Evolutionary conservation across 2,329 filamentous ascomycete genomes (phyloP).

Genomic region (Lomentospora prolificans): DNA sequence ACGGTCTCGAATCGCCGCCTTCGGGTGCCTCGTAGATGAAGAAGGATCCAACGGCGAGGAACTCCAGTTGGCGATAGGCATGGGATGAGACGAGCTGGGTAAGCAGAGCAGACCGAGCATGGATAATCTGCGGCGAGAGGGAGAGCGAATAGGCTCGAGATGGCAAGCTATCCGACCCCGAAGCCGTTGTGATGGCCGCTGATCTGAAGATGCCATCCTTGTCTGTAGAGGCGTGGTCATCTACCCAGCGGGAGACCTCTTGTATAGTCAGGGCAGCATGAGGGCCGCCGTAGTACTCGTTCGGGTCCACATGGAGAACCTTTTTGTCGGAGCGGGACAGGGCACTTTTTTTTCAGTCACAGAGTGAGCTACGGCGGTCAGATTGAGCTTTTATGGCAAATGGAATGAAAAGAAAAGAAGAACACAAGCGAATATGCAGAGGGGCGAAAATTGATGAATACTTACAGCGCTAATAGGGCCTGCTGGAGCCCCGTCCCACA

Average conservation of each 20-base stretch:
- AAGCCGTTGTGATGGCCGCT: constrained; percentile 26
- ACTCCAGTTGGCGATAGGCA: constrained; percentile 83
- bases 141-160: constrained; percentile 72
- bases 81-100: constrained; percentile 78
- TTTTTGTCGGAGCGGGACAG: constrained; percentile 88
- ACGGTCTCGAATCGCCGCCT: constrained; percentile 18
- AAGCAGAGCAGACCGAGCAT: constrained; percentile 70
- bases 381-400: constrained; percentile 19
- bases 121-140: constrained; percentile 77
- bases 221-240: constrained; percentile 19
- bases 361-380: constrained; percentile 22
- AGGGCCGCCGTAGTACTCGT: constrained; percentile 77
- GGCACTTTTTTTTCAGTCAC: constrained; percentile 49
- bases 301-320: constrained; percentile 79
- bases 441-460: constrained; percentile 6
- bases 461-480: constrained; percentile 71
- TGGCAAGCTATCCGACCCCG: constrained; percentile 34
- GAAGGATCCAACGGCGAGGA: constrained; percentile 86
- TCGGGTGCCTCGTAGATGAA: constrained; percentile 55
- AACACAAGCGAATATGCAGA: neutral
- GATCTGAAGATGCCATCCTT: constrained; percentile 22
- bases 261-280: constrained; percentile 80
- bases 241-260: constrained; percentile 65
- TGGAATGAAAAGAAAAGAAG: constrained; percentile 16
- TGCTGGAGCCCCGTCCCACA: constrained; percentile 69